These are phyloP conservation scores for Litsea cubeba DNA, from an alignment of 164 flowering plant species.

Conservation along the genomic window DNA sequence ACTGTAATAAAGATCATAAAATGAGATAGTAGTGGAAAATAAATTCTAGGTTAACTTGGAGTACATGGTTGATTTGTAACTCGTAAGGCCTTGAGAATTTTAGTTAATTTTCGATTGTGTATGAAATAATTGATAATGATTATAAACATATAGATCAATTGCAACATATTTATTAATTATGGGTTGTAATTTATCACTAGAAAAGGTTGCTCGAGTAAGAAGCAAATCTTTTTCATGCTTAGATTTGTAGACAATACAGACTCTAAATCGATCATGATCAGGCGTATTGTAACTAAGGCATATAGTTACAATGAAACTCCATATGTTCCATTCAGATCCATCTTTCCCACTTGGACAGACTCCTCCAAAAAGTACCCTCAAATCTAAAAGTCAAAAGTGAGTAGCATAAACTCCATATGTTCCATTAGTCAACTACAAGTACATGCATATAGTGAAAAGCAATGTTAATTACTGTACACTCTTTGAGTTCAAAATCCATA, in stretches of 20 bases:
- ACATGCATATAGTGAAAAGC: not conserved
- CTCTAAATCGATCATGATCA: not conserved
- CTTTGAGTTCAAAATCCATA: not conserved
- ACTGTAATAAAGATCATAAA: not conserved
- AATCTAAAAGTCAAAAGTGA: not conserved
- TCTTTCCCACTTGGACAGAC: no score
- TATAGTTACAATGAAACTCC: no score
- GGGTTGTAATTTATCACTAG: not conserved
- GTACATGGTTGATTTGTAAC: not conserved
- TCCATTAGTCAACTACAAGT: not conserved
- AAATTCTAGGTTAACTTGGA: not conserved
- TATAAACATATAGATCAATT: no score
- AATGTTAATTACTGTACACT: not conserved
- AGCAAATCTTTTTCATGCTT: not conserved
- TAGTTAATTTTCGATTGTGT: not conserved
- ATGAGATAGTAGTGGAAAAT: not conserved
- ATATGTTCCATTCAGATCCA: no score
- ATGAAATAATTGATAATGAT: not conserved
- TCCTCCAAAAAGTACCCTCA: not conserved
- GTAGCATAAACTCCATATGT: not conserved
- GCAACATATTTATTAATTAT: not conserved
- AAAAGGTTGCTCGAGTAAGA: not conserved
- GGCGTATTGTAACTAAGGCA: not conserved
- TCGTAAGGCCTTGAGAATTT: not conserved
- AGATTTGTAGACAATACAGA: not conserved